phyloP scores from a whole-genome alignment of 169 alveolate species.

The Plasmodium knowlesi region DNA sequence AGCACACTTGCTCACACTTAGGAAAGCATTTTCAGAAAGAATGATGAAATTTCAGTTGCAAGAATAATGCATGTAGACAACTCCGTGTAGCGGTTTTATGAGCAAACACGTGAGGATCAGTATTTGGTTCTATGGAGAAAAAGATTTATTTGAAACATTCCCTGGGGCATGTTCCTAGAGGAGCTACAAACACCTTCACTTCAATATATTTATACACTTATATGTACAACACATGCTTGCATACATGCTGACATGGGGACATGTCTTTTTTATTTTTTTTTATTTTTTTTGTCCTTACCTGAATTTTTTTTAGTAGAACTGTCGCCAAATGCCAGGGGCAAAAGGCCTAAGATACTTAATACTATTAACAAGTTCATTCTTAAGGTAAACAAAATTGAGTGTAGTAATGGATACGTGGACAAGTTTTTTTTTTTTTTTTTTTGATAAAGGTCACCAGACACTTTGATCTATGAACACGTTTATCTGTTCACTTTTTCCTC shows the following conservation, averaged over 20 bases:
- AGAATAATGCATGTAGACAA: neutral
- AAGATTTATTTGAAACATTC: neutral
- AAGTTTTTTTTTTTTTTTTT: neutral
- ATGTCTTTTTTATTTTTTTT: neutral
- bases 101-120: neutral
- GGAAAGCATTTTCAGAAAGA: neutral
- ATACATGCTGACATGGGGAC: neutral
- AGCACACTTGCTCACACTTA: neutral
- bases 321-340: constrained; percentile 2
- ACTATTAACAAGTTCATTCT: constrained; percentile 41
- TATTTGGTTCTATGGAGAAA: neutral
- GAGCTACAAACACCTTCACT: neutral
- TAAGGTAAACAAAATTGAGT: constrained; percentile 19
- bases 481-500: neutral
- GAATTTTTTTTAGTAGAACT: neutral
- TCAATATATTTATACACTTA: neutral
- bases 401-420: neutral
- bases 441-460: neutral
- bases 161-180: neutral
- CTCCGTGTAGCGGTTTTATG: neutral
- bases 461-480: neutral
- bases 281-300: constrained; percentile 29
- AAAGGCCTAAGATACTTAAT: constrained; percentile 17
- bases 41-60: neutral
- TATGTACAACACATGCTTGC: neutral